Conservation (phyloP, 495 filamentous ascomycete species). For the Aspergillus nanangensis region DNA sequence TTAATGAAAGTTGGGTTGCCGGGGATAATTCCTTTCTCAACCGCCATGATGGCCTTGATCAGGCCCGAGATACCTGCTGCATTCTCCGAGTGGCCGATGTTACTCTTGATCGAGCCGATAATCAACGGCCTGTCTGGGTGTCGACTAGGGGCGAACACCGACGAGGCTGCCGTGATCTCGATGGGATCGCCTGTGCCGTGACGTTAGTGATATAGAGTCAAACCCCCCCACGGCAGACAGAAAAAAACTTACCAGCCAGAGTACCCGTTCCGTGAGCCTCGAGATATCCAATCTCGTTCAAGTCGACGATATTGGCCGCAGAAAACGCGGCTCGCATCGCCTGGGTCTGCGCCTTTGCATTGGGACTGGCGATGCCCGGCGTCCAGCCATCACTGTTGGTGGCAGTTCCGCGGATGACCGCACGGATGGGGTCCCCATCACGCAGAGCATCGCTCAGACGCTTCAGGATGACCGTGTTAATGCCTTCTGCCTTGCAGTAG, state of each 20-base stretch:
- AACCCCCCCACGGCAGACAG: constrained; percentile 11
- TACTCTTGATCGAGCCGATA: constrained; percentile 53
- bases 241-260: background rate
- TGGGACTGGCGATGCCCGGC: constrained; percentile 25
- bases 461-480: constrained; percentile 26
- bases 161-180: too few relatives aligned
- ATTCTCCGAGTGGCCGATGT: constrained; percentile 42
- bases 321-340: constrained; percentile 23
- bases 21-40: constrained; percentile 43
- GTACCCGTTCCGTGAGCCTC: constrained; percentile 33
- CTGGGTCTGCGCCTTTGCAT: constrained; percentile 16
- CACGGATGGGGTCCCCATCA: constrained; percentile 28
- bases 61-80: constrained; percentile 22
- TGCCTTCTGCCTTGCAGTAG: constrained; percentile 32
- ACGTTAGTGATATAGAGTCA: constrained; percentile 13
- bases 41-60: constrained; percentile 27
- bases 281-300: constrained; percentile 21
- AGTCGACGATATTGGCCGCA: too few relatives aligned
- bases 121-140: constrained; percentile 9
- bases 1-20: constrained; percentile 48
- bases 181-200: too few relatives aligned
- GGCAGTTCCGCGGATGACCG: constrained; percentile 22
- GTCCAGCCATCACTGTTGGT: constrained; percentile 28
- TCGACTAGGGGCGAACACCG: constrained; percentile 1
- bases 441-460: constrained; percentile 13